These are phyloP conservation scores for Talaromyces liani DNA, from an alignment of 495 filamentous ascomycete genomes.

Conservation along the genomic window DNA sequence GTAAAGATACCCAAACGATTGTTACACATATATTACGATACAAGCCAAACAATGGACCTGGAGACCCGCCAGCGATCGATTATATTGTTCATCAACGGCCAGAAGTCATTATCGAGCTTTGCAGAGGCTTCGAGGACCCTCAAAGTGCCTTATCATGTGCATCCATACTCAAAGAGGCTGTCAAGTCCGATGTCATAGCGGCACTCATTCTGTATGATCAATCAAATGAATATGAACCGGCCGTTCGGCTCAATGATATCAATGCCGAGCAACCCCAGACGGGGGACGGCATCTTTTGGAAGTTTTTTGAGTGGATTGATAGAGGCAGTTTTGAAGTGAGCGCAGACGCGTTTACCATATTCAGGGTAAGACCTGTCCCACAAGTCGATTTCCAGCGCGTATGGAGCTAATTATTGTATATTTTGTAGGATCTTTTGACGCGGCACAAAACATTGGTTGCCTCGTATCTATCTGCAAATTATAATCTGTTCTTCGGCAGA, in stretches of 20 bases:
- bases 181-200: constrained; percentile 85
- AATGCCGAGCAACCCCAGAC: constrained; percentile 58
- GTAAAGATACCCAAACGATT: constrained; percentile 84
- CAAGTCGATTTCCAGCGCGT: neutral
- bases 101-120: constrained; percentile 80
- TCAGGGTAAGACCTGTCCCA: constrained; percentile 55
- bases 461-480: constrained; percentile 78
- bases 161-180: constrained; percentile 78
- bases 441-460: constrained; percentile 87
- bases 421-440: constrained; percentile 74
- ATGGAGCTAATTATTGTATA: neutral
- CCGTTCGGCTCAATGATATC: constrained; percentile 52
- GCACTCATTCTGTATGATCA: constrained; percentile 90
- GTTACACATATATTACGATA: constrained; percentile 84
- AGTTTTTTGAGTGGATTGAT: constrained; percentile 97
- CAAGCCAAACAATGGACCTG: constrained; percentile 49
- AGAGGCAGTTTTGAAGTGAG: constrained; percentile 91
- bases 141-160: constrained; percentile 93
- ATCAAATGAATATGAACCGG: constrained; percentile 51
- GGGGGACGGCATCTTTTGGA: constrained; percentile 86
- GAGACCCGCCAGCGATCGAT: constrained; percentile 71
- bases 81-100: constrained; percentile 79
- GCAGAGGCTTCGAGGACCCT: constrained; percentile 79
- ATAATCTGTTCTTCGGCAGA: constrained; percentile 79
- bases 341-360: constrained; percentile 95